Evolutionary conservation across 768 basidiomycete species (phyloP).

Genomic region (Amanita jacksonii): DNA sequence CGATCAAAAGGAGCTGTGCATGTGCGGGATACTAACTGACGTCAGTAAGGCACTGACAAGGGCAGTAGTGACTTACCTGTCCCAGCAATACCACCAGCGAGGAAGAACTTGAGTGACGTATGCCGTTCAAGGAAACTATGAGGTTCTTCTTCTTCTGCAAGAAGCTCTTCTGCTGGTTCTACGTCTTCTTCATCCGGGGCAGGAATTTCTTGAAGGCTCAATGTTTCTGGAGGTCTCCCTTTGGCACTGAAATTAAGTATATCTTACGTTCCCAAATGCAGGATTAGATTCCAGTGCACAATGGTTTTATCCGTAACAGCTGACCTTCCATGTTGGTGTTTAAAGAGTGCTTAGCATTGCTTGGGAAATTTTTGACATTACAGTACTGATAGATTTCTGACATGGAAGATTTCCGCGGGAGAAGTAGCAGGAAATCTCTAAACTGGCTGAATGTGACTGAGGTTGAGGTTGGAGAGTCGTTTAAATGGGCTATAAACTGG

Average conservation of each 20-base stretch:
- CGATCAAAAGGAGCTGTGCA: constrained; percentile 98
- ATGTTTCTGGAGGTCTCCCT: constrained; percentile 41
- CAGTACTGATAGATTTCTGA: constrained; percentile 84
- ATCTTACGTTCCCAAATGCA: constrained; percentile 33
- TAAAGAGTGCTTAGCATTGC: constrained; percentile 70
- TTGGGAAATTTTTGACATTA: constrained; percentile 55
- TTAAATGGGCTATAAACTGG: constrained; percentile 76
- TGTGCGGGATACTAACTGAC: constrained; percentile 72
- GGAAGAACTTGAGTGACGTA: constrained; percentile 78
- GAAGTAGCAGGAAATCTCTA: constrained; percentile 78
- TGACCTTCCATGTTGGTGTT: constrained; percentile 79
- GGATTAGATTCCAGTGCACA: constrained; percentile 5
- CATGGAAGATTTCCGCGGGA: constrained; percentile 74
- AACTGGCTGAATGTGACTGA: constrained; percentile 76
- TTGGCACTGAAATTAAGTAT: constrained; percentile 74
- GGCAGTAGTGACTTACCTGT: constrained; percentile 50
- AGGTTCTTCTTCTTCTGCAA: constrained; percentile 53
- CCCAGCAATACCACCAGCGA: constrained; percentile 92
- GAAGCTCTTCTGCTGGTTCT: constrained; percentile 32
- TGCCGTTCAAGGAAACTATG: constrained; percentile 54
- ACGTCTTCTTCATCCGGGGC: constrained; percentile 30
- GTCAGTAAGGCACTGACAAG: constrained; percentile 31
- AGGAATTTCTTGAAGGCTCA: constrained; percentile 18
- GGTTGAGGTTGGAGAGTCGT: constrained; percentile 60
- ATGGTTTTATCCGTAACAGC: constrained; percentile 12